Evolutionary conservation across 2,329 filamentous ascomycete species (phyloP).

Genomic region (Didymella pomorum): DNA sequence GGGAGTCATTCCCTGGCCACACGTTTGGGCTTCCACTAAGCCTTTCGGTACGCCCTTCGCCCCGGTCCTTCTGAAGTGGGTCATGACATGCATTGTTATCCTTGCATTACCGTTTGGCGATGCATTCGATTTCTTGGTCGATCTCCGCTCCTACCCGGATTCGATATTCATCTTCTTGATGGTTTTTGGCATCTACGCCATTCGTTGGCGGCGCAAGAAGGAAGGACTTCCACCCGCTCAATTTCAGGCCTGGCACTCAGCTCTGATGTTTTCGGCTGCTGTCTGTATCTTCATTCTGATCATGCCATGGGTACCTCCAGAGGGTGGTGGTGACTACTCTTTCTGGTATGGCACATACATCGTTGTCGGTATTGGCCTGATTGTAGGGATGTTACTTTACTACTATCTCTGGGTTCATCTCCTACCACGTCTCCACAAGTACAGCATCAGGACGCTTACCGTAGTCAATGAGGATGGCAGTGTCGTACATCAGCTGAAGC

Average conservation of each 20-base stretch:
- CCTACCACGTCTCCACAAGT: slow-evolving; percentile 33
- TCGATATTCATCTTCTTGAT: slow-evolving; percentile 20
- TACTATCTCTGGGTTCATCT: slow-evolving; percentile 40
- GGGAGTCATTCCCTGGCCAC: slow-evolving; percentile 40
- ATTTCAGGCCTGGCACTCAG: neutral
- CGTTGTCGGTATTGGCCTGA: slow-evolving; percentile 64
- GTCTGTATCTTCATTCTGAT: slow-evolving; percentile 59
- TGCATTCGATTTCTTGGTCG: slow-evolving; percentile 69
- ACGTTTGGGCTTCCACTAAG: slow-evolving; percentile 68
- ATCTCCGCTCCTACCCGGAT: slow-evolving; percentile 39
- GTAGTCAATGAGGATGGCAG: slow-evolving; percentile 39
- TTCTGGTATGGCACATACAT: slow-evolving; percentile 79
- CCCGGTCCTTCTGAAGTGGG: slow-evolving; percentile 57
- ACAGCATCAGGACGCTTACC: slow-evolving; percentile 39
- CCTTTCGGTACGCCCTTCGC: slow-evolving; percentile 71
- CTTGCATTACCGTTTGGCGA: slow-evolving; percentile 65
- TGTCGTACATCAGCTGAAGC: slow-evolving; percentile 37
- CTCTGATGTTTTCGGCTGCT: neutral
- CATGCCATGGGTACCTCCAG: slow-evolving; percentile 77
- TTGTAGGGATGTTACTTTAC: slow-evolving; percentile 9
- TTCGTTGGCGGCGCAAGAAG: slow-evolving; percentile 37
- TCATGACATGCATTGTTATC: slow-evolving; percentile 39
- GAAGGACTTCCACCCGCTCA: neutral
- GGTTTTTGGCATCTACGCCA: slow-evolving; percentile 36
- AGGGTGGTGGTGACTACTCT: slow-evolving; percentile 66